Base-by-base conservation (phyloP, 192 early-diverging fungal species). In the Backusella psychrophila region DNA sequence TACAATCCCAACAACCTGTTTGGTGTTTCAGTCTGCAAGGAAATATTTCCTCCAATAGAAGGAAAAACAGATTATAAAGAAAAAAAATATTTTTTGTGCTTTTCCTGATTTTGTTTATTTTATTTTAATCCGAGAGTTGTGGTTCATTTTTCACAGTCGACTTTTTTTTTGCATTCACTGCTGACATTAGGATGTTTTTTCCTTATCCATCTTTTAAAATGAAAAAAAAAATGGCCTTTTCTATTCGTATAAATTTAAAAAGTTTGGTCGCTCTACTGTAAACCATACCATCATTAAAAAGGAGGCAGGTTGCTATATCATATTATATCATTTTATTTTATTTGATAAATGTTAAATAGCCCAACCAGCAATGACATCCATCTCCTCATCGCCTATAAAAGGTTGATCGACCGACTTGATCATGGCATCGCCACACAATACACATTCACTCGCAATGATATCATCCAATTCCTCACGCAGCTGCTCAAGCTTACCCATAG, bases 341-440 rank as follows among this genome's bases (percentile, higher is more conserved):
- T 68, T 34, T 36, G 38, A 17, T 68, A n/a, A 11, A 11, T 39
- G 3, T 39, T 87, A 90, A 12, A 93, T 87, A 3, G 84, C 86
- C 93, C 93, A 94, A 9, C 86, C 84, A 65, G 86, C 75, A 19
- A 89, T 82, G 0, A 81, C 74, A 9, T 86, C 86, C 14, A 76
- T 72, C 75, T 90, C 85, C 33, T 92, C 89, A 49, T 76, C 77
- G 39, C 82, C 81, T 23, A 96, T 81, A 78, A 99, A 97, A 14
- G 94, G 93, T 70, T 90, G 85, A 49, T 93, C 93, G 34, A 98
- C 91, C 11, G 91, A 90, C 72, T 92, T 92, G 75, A 99, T 97
- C 93, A 98, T 98, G 23, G 92, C 80, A 75, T 99, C 98, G 14
- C 97, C 96, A 66, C 98, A 99, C n/a, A 98, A 80, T 23, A 94